Base-by-base conservation (phyloP, 352 stramenopile genomes). In the Phytophthora colocasiae region DNA sequence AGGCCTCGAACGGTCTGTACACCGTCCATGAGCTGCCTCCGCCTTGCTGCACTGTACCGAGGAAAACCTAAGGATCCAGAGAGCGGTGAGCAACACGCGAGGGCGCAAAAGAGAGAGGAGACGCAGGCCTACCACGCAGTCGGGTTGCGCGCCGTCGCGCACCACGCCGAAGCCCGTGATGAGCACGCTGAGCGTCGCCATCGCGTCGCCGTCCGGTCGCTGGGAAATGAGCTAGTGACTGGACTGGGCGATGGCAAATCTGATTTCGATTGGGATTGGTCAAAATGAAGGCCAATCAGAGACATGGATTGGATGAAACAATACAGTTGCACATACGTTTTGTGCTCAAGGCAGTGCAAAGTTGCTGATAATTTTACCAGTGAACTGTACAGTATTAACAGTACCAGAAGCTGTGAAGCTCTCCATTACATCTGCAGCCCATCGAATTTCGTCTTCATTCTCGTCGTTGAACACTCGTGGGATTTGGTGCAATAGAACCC, bases 131-230 rank as follows among this genome's bases (percentile, higher is more conserved):
- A 92, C 84, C 70, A 83, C 68, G 38, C 60, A 63, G 58, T 91
- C 84, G 4, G 69, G 58, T n/a, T 80, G 69, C 41, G 79, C 69
- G 52, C 72, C 61, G 38, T 89, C 75, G 46, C 75, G 85, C 64
- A 82, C 70, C 31, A 94, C 59, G 54, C 86, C 83, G 63, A 85
- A 94, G 78, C 86, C 86, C 58, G 79, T 90, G 66, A 94, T 71
- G 17, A 87, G 61, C 43, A 94, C 80, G 61, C 79, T 92, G 10
- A 94, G 75, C 63, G 82, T 85, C 62, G 81, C 76, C 81, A 90
- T 92, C 1, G 8, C 31, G 8, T 36, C 31, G 31, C 31, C 31
- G 31, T 36, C 8, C 31, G 31, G 31, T 36, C 31, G 31, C 31
- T 36, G 31, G 34, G 34, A 46, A 66, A 75, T 44, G 75, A 62